Percentiles rank a stretch among this genome's conserved stretches.
phyloP scores from a whole-genome alignment of 2,329 filamentous ascomycete species.

The Alternaria alternata region DNA sequence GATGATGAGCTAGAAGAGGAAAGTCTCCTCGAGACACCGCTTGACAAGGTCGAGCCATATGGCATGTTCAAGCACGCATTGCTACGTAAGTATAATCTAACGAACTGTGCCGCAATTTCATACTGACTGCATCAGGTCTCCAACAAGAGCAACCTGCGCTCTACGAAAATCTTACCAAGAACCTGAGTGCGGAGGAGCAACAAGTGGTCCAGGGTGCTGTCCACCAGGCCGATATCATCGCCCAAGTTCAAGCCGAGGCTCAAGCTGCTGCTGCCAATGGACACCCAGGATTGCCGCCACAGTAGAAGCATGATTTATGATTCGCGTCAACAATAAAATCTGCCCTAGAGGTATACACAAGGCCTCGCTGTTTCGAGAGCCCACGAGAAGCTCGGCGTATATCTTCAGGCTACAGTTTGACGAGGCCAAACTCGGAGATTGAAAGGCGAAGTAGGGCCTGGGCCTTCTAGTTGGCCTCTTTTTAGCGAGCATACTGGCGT shows the following conservation, averaged over 20 bases:
- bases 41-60: slow-evolving; percentile 96
- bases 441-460: background rate
- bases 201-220: slow-evolving; percentile 80
- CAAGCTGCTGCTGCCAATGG: slow-evolving; percentile 34
- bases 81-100: slow-evolving; percentile 70
- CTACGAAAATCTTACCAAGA: slow-evolving; percentile 80
- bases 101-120: background rate
- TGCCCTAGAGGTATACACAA: background rate
- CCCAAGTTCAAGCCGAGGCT: slow-evolving; percentile 36
- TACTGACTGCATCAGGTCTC: slow-evolving; percentile 67
- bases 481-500: slow-evolving; percentile 48
- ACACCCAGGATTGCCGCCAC: slow-evolving; percentile 27
- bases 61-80: slow-evolving; percentile 84
- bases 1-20: slow-evolving; percentile 94
- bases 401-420: background rate
- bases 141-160: slow-evolving; percentile 91
- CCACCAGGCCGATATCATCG: slow-evolving; percentile 70
- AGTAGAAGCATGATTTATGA: slow-evolving; percentile 19
- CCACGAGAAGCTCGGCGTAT: background rate
- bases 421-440: background rate
- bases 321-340: background rate
- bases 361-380: background rate
- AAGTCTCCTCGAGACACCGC: slow-evolving; percentile 87
- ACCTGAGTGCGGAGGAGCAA: slow-evolving; percentile 82
- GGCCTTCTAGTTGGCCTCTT: background rate